Base-by-base conservation (phyloP, 805 yeast species). In the Candida vaughaniae region DNA sequence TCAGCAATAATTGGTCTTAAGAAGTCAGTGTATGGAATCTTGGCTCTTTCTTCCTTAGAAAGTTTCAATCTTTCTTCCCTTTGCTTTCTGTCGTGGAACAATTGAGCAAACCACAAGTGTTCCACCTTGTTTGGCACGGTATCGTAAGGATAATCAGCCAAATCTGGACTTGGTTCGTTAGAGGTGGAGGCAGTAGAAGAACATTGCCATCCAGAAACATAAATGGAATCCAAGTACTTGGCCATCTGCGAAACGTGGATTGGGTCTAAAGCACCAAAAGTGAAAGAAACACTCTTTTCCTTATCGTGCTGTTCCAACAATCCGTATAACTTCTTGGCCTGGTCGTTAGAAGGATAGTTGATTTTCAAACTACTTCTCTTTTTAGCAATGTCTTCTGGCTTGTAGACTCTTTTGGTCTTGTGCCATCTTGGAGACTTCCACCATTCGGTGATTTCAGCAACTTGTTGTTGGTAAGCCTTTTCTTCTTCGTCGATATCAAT, bases 161-260 rank as follows among this genome's bases (percentile, higher is more conserved):
- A 77, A 73, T 91, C 99, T 40, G 98, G 98, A 28, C 95, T 87
- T 23, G 98, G 99, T 71, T 91, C 98, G 62, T 91, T 91, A 27
- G 96, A 86, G 28, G 96, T 86, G 12, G 97, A 89, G 36, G 98
- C 97, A 37, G 98, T 91, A 16, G 97, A 89, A 32, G 96, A 89
- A 64, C 95, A 90, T 73, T 91, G 99, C 99, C 99, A 91, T 36
- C 99, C 99, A 28, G 95, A 85, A 47, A 91, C 95, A 64, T 91
- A 91, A 52, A 91, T 77, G 9, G 95, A 78, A 66, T 90, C 98
- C 55, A 91, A 74, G 66, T 87, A 88, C 65, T 86, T 87, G 52
- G 96, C 95, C 98, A 91, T 91, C 69, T 91, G 97, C 43, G 96
- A 73, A 48, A 89, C 88, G 60, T 91, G 97, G 49, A 91, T 84